A percentile compares a stretch with the other conserved stretches of the same genome.
Evolutionary conservation across 352 stramenopile genomes (phyloP).

Genomic region (Globisporangium spiculum): DNA sequence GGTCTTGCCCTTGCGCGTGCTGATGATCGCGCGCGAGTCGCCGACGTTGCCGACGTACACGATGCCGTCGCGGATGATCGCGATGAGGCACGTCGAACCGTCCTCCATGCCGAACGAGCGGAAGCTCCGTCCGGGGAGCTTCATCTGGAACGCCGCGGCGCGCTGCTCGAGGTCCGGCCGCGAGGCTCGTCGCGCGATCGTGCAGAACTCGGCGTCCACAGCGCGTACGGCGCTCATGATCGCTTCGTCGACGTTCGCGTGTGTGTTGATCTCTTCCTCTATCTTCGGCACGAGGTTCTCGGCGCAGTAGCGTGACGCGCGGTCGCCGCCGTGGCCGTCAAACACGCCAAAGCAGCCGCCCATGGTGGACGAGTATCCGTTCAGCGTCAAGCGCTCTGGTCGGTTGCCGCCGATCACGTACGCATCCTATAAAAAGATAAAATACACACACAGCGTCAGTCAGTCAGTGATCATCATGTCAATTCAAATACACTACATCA

Average conservation of each 20-base stretch:
- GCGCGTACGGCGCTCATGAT: slow-evolving; percentile 59
- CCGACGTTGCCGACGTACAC: slow-evolving; percentile 82
- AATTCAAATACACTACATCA: neutral
- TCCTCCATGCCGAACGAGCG: slow-evolving; percentile 69
- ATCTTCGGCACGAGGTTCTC: slow-evolving; percentile 74
- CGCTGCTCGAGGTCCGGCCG: slow-evolving; percentile 28
- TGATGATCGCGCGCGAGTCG: slow-evolving; percentile 74
- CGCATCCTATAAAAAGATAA: slow-evolving; percentile 43
- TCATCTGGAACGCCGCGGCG: slow-evolving; percentile 19
- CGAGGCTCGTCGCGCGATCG: slow-evolving; percentile 43
- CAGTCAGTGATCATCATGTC: neutral
- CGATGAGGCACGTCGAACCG: slow-evolving; percentile 73
- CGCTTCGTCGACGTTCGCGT: slow-evolving; percentile 38
- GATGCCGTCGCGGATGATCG: slow-evolving; percentile 64
- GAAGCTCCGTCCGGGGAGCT: slow-evolving; percentile 19
- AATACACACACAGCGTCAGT: neutral
- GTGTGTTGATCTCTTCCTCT: slow-evolving; percentile 38
- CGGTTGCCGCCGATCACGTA: slow-evolving; percentile 77
- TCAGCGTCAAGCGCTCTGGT: slow-evolving; percentile 64
- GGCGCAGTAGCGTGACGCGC: slow-evolving; percentile 73
- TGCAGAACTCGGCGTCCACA: slow-evolving; percentile 71
- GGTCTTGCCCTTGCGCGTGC: slow-evolving; percentile 51
- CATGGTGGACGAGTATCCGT: slow-evolving; percentile 60
- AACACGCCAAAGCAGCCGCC: slow-evolving; percentile 82
- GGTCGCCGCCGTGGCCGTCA: slow-evolving; percentile 77